These are phyloP conservation scores for Amanita rimosa DNA, from an alignment of 768 basidiomycete species.

Conservation along the genomic window DNA sequence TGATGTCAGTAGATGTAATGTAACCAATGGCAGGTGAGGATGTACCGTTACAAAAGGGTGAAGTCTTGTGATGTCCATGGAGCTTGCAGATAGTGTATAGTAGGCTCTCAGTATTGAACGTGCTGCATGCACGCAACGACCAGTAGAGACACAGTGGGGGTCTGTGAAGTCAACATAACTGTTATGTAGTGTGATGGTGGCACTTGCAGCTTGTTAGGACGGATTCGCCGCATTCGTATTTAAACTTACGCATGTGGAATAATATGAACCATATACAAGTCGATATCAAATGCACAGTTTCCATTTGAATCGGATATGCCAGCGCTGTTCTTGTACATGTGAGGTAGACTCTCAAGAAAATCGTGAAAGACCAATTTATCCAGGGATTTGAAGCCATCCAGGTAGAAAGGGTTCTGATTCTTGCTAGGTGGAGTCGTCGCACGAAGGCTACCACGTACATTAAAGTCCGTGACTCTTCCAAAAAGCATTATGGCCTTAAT, in stretches of 20 bases:
- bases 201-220: slow-evolving; percentile 31
- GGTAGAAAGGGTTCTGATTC: slow-evolving; percentile 58
- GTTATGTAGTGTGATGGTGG: slow-evolving; percentile 80
- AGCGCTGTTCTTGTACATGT: slow-evolving; percentile 48
- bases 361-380: slow-evolving; percentile 57
- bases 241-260: slow-evolving; percentile 72
- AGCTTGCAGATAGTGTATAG: slow-evolving; percentile 71
- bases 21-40: slow-evolving; percentile 2
- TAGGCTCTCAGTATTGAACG: slow-evolving; percentile 64
- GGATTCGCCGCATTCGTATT: slow-evolving; percentile 3
- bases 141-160: slow-evolving; percentile 51
- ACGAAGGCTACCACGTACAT: slow-evolving; percentile 63
- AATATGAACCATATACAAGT: slow-evolving; percentile 80
- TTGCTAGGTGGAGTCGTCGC: slow-evolving; percentile 57
- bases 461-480: slow-evolving; percentile 77
- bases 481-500: slow-evolving; percentile 81
- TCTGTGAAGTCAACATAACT: slow-evolving; percentile 71
- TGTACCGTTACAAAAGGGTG: slow-evolving; percentile 78
- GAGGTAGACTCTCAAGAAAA: slow-evolving; percentile 65
- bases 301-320: slow-evolving; percentile 51
- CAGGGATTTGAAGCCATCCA: slow-evolving; percentile 57
- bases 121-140: slow-evolving; percentile 66
- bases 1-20: slow-evolving; percentile 5
- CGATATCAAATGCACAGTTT: slow-evolving; percentile 59
- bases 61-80: slow-evolving; percentile 66